Conservation (phyloP, 257 asterid genomes). For the Solanum bukasovii region DNA sequence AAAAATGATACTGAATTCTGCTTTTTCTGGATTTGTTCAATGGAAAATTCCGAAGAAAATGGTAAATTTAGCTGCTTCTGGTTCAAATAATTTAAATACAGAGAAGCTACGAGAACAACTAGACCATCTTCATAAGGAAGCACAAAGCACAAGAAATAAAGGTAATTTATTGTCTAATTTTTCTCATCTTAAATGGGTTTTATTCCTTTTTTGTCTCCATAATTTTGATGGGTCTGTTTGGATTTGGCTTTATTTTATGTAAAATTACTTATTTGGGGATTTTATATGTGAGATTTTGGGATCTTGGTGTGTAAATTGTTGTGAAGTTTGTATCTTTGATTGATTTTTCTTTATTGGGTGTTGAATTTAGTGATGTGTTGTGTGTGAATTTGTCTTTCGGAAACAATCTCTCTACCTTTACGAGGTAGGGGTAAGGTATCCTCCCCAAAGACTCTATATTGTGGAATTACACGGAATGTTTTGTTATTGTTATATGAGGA, state of each 20-base stretch:
- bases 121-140: constrained; percentile 31
- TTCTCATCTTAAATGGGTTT: background rate
- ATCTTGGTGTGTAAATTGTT: background rate
- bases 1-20: constrained; percentile 17
- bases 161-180: background rate
- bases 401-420: background rate
- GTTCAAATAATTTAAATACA: background rate
- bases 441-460: background rate
- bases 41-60: constrained; percentile 13
- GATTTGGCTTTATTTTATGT: background rate
- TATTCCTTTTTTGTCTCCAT: background rate
- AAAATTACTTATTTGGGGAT: background rate
- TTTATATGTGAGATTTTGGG: background rate
- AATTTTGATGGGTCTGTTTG: background rate
- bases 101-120: constrained; percentile 22
- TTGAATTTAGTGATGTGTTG: background rate
- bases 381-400: background rate
- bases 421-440: background rate
- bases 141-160: constrained; percentile 23
- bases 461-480: background rate
- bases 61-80: constrained; percentile 12
- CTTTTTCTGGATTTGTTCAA: constrained; percentile 3
- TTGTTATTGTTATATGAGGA: background rate
- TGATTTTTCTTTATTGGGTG: background rate
- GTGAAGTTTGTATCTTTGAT: background rate